A percentile compares a stretch with the other conserved stretches of the same genome.
phyloP scores from a whole-genome alignment of 2,329 filamentous ascomycete species.

The Myriangium duriaei region DNA sequence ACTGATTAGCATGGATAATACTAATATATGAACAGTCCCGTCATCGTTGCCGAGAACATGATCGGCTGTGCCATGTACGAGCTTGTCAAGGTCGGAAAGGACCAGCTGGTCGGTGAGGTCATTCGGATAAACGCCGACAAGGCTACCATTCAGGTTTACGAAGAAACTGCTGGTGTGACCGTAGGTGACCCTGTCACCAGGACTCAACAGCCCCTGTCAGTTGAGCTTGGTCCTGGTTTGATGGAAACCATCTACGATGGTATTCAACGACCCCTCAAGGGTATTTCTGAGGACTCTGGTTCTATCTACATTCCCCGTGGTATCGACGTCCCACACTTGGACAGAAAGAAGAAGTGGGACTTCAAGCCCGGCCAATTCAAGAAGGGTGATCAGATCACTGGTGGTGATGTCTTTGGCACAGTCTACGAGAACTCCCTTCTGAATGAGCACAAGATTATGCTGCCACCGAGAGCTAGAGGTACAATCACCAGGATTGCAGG shows the following conservation, averaged over 20 bases:
- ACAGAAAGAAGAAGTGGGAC: conserved; percentile 90
- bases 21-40: conserved; percentile 44
- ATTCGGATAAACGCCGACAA: conserved; percentile 95
- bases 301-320: conserved; percentile 98
- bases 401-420: conserved; percentile 88
- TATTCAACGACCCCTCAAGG: conserved; percentile 87
- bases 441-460: conserved; percentile 80
- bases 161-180: conserved; percentile 96
- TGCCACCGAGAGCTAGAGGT: conserved; percentile 80
- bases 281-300: conserved; percentile 62
- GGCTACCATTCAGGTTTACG: conserved; percentile 96
- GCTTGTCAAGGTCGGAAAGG: conserved; percentile 85
- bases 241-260: conserved; percentile 99
- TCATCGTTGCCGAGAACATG: conserved; percentile 97
- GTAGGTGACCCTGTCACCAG: conserved; percentile 86
- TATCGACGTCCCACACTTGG: conserved; percentile 73
- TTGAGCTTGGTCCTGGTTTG: conserved; percentile 91
- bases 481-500: conserved; percentile 82
- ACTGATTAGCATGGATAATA: conserved; percentile 12
- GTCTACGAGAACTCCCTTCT: conserved; percentile 96
- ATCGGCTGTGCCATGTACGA: conserved; percentile 99
- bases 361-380: conserved; percentile 73
- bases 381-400: conserved; percentile 92
- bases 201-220: conserved; percentile 90
- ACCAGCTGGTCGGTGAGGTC: conserved; percentile 88